Percentiles rank a stretch among this genome's conserved stretches.
Evolutionary conservation across 495 filamentous ascomycete genomes (phyloP).

Genomic region (Aspergillus incahuasiensis): DNA sequence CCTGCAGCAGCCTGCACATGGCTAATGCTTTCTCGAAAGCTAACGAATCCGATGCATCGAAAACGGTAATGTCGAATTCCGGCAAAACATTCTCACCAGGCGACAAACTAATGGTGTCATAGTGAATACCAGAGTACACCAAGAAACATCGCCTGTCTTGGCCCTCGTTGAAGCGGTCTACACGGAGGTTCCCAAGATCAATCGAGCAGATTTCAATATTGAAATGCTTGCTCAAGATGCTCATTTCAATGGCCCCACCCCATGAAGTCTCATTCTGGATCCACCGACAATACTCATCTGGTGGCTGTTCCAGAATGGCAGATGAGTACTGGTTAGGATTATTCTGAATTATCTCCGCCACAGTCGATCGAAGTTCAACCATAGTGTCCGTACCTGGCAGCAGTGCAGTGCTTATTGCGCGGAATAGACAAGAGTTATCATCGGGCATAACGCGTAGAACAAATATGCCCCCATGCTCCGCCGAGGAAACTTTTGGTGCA

Average conservation of each 20-base stretch:
- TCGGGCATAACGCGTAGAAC: conserved; percentile 95
- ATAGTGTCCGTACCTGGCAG: conserved; percentile 68
- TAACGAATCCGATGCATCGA: conserved; percentile 62
- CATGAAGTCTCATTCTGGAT: conserved; percentile 77
- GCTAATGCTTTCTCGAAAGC: conserved; percentile 65
- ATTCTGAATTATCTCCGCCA: conserved; percentile 72
- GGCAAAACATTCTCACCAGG: conserved; percentile 59
- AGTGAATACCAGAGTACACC: conserved; percentile 92
- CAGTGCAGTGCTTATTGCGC: conserved; percentile 76
- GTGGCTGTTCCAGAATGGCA: conserved; percentile 70
- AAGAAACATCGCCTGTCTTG: conserved; percentile 67
- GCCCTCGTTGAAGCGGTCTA: conserved; percentile 81
- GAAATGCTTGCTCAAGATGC: conserved; percentile 80
- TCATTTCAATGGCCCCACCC: conserved; percentile 90
- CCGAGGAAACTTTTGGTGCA: conserved; percentile 64
- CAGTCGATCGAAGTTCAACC: conserved; percentile 70
- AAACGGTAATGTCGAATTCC: conserved; percentile 74
- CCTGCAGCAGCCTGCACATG: conserved; percentile 65
- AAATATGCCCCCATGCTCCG: conserved; percentile 57
- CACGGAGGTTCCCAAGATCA: conserved; percentile 63
- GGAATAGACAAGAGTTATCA: conserved; percentile 93
- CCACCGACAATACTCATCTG: conserved; percentile 77
- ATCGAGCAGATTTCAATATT: conserved; percentile 81
- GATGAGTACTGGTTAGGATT: conserved; percentile 67
- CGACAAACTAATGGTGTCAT: conserved; percentile 81